Evolutionary conservation across 2,329 filamentous ascomycete genomes (phyloP).

Genomic region (Ophiocordyceps sinensis): DNA sequence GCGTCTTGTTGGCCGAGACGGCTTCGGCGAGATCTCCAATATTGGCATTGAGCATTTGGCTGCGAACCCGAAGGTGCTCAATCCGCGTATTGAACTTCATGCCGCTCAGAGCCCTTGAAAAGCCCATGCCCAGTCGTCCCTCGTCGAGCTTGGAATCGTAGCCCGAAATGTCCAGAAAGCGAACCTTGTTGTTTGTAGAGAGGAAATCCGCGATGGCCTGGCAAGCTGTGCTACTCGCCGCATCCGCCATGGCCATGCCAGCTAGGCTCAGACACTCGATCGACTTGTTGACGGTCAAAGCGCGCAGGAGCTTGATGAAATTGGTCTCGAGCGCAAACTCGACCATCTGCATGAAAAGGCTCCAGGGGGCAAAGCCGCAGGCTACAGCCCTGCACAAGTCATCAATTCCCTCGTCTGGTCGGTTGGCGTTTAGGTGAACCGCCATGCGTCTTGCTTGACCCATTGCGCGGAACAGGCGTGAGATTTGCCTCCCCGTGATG

Average conservation of each 20-base stretch:
- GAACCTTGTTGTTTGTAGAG: constrained; percentile 32
- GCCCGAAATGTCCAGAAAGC: constrained; percentile 41
- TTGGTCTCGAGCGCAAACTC: constrained; percentile 37
- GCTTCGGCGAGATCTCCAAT: constrained; percentile 36
- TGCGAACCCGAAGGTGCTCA: constrained; percentile 38
- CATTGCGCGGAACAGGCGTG: constrained; percentile 34
- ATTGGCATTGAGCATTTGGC: constrained; percentile 39
- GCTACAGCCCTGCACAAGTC: constrained; percentile 33
- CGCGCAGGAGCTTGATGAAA: constrained; percentile 34
- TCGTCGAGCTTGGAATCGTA: constrained; percentile 44
- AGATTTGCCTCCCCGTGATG: constrained; percentile 33
- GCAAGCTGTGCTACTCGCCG: constrained; percentile 31
- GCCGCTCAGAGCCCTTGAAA: constrained; percentile 33
- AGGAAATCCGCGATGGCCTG: constrained; percentile 35
- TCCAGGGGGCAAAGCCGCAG: constrained; percentile 31
- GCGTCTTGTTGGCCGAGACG: constrained; percentile 30
- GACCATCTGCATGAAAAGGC: constrained; percentile 41
- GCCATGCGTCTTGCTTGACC: constrained; percentile 31
- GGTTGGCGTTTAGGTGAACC: constrained; percentile 35
- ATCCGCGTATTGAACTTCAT: constrained; percentile 28
- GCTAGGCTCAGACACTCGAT: constrained; percentile 39
- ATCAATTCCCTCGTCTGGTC: constrained; percentile 36
- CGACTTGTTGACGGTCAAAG: constrained; percentile 33
- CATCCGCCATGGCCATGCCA: constrained; percentile 34
- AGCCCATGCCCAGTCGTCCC: constrained; percentile 37